Evolutionary conservation across 2,329 filamentous ascomycete genomes (phyloP), one percentile per base, ranked within the genome.

Genomic region (Nemania bipapillata): DNA sequence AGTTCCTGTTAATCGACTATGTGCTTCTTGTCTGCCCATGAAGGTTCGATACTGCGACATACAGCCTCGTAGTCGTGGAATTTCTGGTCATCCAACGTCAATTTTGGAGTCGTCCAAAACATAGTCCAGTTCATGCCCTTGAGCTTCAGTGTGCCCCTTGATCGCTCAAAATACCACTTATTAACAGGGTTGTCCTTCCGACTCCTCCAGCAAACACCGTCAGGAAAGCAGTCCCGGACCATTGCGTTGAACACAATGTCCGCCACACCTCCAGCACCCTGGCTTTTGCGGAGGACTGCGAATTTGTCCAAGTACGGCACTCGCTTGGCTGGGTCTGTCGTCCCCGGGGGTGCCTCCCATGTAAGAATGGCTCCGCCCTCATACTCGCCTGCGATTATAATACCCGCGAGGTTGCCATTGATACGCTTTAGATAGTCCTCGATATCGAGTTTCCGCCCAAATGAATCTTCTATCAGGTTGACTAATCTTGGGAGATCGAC

Each of bases 301-400:
- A 99, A 98, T 79, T 99, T 99, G 81, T 99, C 96, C 32, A 99
- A 86, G 78, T 99, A 99, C 0, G 96, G 96, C 0, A 99, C 92
- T 73, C 93, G 87, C 9, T 92, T 87, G 1, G 85, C 85, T 40
- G 85, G 85, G 20, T 83, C 81, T 65, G 86, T 82, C 66, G 86
- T 82, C 65, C 84, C 88, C 0, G 83, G 86, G 0, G 94, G 93
- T 35, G 86, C 86, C 81, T 99, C 96, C 96, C 96, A 99, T 0
- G 96, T 99, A 22, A 98, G 83, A 52, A 99, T 91, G 1, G 96
- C 96, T 1, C 93, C 94, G 60, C 96, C 96, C 83, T 99, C 96
- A 80, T 99, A 99, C 76, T 97, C 92, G 6, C 96, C 96, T 0
- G 95, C 96, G 57, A 99, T 92, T 71, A 99, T 97, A 63, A 99